Evolutionary conservation across 2,329 filamentous ascomycete genomes (phyloP), one percentile per base, ranked within the genome.

Genomic region (Calonectria montana): DNA sequence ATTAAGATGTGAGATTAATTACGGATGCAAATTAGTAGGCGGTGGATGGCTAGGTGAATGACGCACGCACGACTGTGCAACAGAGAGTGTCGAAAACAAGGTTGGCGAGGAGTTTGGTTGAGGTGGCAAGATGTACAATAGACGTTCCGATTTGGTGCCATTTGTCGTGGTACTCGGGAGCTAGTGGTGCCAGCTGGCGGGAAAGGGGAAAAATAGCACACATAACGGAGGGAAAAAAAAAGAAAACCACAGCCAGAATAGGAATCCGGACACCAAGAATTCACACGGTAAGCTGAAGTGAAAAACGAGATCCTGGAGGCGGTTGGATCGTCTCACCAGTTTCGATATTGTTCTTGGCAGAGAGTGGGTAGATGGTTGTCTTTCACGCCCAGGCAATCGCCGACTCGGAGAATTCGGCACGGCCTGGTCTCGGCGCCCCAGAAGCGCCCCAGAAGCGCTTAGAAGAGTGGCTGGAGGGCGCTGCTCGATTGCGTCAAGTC

Each of bases 391-490:
- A n/a, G 23, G 29, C 16, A 23, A 7, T 39, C 25, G 7, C 39
- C 25, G 23, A 2, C 55, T 37, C 68, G 63, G 55, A 37, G 43
- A 70, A 55, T 31, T 55, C 62, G 53, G 63, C 43, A 70, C 67
- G 8, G 25, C 45, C 48, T 37, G 23, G 35, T 53, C 62, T 65
- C 53, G 67, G 62, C 62, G 43, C 67, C 43, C 53, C 53, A 66
- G 53, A 55, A 29, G 10, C 35, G 37, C n/a, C 53, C 31, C 43
- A 66, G 43, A 55, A 29, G 16, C 35, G 37, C n/a, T 35, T 25
- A 43, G 63, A 65, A 21, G 18, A 47, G 23, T 62, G 57, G 39
- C 25, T 45, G 57, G 57, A 21, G 23, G 21, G 23, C 9, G 57
- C n/a, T 57, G 25, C 8, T 57, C 35, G 47, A 27, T 59, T 53